Percentiles rank a stretch among this genome's conserved stretches.
Conservation (phyloP, 768 basidiomycete species). For the Amanita rubescens region DNA sequence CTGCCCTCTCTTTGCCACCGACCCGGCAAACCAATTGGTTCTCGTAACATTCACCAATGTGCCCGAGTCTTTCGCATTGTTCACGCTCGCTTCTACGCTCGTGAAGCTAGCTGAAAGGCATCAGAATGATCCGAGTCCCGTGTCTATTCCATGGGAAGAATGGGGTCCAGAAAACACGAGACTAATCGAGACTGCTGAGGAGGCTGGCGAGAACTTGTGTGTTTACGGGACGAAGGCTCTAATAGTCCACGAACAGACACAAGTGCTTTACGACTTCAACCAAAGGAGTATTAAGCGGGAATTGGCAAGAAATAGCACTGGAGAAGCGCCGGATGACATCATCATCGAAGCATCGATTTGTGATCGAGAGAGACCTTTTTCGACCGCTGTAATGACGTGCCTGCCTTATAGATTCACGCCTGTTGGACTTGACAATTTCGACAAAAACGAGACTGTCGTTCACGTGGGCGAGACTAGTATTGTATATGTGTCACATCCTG, state of each 20-base stretch:
- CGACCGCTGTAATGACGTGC: not conserved
- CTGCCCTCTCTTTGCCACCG: constrained; percentile 38
- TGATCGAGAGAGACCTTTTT: not conserved
- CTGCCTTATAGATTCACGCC: not conserved
- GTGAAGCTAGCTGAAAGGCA: constrained; percentile 24
- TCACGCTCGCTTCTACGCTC: constrained; percentile 34
- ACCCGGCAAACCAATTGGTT: constrained; percentile 34
- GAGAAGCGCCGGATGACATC: not conserved
- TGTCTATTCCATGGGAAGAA: constrained; percentile 30
- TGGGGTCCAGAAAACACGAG: constrained; percentile 48
- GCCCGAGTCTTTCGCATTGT: constrained; percentile 26
- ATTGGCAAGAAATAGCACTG: not conserved
- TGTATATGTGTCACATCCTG: not conserved
- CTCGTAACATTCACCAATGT: constrained; percentile 30
- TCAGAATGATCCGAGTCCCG: constrained; percentile 6
- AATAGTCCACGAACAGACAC: constrained; percentile 5
- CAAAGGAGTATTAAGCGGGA: constrained; percentile 4
- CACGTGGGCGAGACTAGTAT: constrained; percentile 2
- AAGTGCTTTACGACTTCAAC: constrained; percentile 7
- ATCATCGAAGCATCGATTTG: not conserved
- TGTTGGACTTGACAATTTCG: not conserved
- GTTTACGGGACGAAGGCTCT: constrained; percentile 42
- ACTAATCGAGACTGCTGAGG: constrained; percentile 25
- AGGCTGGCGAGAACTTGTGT: constrained; percentile 50
- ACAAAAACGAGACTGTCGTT: not conserved